phyloP scores from a whole-genome alignment of 495 filamentous ascomycete genomes.

The Astrothelium macrocarpum region DNA sequence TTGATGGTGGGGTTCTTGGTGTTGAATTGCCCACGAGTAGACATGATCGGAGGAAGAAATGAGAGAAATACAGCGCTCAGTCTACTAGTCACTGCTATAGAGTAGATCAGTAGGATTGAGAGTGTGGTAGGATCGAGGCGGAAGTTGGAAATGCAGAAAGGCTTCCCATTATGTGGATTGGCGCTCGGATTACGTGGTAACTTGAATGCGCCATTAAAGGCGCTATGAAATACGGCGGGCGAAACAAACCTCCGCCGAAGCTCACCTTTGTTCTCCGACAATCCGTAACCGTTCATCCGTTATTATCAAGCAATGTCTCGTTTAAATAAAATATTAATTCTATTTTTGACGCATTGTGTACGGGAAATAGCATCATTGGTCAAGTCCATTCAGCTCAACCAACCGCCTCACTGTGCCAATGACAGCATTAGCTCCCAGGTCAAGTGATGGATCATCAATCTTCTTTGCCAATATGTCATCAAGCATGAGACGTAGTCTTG shows the following conservation, averaged over 20 bases:
- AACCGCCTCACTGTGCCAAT: slow-evolving; percentile 66
- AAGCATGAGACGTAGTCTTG: slow-evolving; percentile 71
- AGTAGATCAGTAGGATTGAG: neutral
- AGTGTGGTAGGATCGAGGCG: neutral
- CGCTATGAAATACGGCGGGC: neutral
- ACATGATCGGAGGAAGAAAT: slow-evolving; percentile 22
- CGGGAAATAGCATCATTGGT: too few species aligned
- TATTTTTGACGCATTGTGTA: too few species aligned
- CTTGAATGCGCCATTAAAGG: neutral
- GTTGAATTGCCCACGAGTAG: slow-evolving; percentile 46
- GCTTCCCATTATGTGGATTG: neutral
- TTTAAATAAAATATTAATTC: too few species aligned
- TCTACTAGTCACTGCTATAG: neutral
- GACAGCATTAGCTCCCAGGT: slow-evolving; percentile 53
- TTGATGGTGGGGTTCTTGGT: slow-evolving; percentile 72
- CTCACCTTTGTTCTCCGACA: neutral
- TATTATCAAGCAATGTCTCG: too few species aligned
- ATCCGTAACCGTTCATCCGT: too few species aligned
- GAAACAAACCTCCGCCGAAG: neutral
- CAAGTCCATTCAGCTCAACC: slow-evolving; percentile 80
- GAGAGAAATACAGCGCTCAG: neutral
- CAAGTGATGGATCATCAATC: slow-evolving; percentile 62
- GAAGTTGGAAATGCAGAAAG: neutral
- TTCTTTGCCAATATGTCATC: slow-evolving; percentile 70
- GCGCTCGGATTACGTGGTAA: neutral